Conservation (phyloP, 257 asterid species). For the Schizonepeta tenuifolia region DNA sequence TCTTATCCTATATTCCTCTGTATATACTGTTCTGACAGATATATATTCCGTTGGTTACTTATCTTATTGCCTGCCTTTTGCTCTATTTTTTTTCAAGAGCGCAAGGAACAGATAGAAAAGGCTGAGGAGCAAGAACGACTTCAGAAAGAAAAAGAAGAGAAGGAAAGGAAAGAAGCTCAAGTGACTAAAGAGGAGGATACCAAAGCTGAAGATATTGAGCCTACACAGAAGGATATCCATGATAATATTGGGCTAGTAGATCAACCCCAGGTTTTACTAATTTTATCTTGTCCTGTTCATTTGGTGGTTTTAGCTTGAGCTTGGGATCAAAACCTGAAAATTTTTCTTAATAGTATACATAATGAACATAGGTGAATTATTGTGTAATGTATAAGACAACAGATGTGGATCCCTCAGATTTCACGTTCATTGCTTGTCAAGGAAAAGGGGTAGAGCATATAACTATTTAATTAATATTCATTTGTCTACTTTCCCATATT, state of each 20-base stretch:
- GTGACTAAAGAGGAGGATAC: constrained; percentile 50
- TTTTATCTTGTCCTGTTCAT: constrained; percentile 30
- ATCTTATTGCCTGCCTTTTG: constrained; percentile 29
- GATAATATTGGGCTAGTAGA: constrained; percentile 50
- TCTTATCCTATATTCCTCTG: constrained; percentile 12
- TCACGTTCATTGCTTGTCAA: not conserved
- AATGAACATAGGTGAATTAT: constrained; percentile 4
- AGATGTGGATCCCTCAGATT: not conserved
- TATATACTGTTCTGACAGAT: constrained; percentile 25
- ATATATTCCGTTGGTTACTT: constrained; percentile 10
- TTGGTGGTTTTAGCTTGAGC: constrained; percentile 17
- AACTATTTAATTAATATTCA: constrained; percentile 14
- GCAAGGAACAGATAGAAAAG: constrained; percentile 86
- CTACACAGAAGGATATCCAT: constrained; percentile 45
- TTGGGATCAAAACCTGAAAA: constrained; percentile 18
- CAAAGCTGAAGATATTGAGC: constrained; percentile 52
- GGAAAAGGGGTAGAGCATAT: constrained; percentile 21
- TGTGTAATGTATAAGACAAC: constrained; percentile 15
- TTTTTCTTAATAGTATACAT: constrained; percentile 13
- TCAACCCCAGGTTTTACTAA: constrained; percentile 54
- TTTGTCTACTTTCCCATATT: constrained; percentile 14
- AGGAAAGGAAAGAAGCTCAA: constrained; percentile 64
- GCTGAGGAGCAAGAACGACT: constrained; percentile 90
- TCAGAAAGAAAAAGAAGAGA: constrained; percentile 83
- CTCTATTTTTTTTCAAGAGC: constrained; percentile 51